Conservation (phyloP, 2,329 filamentous ascomycete species). For the Eutypa lata region DNA sequence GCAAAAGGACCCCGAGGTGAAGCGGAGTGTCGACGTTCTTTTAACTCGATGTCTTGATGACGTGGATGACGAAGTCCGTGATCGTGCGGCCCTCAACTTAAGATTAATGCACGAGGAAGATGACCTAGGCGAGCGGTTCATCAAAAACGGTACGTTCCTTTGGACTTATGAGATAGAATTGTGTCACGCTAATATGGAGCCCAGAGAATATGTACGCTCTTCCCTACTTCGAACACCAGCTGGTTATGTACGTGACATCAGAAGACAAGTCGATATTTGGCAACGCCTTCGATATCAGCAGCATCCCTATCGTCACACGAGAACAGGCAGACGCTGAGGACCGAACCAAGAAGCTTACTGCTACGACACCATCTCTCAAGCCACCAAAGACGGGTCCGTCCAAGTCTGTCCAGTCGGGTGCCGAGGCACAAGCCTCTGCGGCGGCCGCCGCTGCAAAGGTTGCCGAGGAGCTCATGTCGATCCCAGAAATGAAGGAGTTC, state of each 20-base stretch:
- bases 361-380: slow-evolving; percentile 88
- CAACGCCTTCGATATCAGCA: slow-evolving; percentile 82
- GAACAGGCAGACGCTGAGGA: slow-evolving; percentile 97
- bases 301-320: slow-evolving; percentile 88
- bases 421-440: slow-evolving; percentile 73
- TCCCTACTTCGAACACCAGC: slow-evolving; percentile 91
- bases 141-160: slow-evolving; percentile 74
- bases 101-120: slow-evolving; percentile 90
- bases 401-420: slow-evolving; percentile 66
- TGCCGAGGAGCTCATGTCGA: slow-evolving; percentile 78
- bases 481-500: slow-evolving; percentile 88
- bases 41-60: slow-evolving; percentile 93
- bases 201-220: slow-evolving; percentile 92
- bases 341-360: slow-evolving; percentile 93
- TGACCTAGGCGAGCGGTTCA: slow-evolving; percentile 79
- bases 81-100: slow-evolving; percentile 89
- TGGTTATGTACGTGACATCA: slow-evolving; percentile 95
- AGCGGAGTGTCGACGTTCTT: slow-evolving; percentile 89
- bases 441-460: slow-evolving; percentile 84
- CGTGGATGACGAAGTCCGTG: slow-evolving; percentile 94
- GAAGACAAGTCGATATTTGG: slow-evolving; percentile 84
- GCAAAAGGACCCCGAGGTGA: slow-evolving; percentile 94
- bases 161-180: not conserved
- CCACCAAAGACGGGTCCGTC: slow-evolving; percentile 77
- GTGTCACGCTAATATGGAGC: slow-evolving; percentile 23